These are phyloP conservation scores for Clonostachys solani DNA, from an alignment of 2,329 filamentous ascomycete species.

Conservation along the genomic window DNA sequence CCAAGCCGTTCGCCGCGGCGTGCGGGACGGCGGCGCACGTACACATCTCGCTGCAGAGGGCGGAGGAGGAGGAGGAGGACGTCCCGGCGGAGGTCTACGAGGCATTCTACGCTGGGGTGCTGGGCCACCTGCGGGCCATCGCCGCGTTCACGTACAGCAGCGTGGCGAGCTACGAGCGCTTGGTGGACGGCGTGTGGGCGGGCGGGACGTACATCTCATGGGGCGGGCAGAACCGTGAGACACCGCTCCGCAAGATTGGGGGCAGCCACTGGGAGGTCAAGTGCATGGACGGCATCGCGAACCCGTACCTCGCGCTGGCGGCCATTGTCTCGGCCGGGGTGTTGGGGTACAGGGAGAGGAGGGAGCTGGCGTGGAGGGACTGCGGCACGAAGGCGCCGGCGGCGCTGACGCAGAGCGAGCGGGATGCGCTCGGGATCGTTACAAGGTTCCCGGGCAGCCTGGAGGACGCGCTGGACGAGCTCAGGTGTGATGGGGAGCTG, in stretches of 20 bases:
- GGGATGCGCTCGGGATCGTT: conserved; percentile 47
- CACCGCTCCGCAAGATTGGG: conserved; percentile 64
- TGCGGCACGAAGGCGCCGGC: conserved; percentile 48
- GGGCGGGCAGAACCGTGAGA: conserved; percentile 79
- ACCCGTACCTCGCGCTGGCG: conserved; percentile 61
- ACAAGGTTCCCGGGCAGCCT: conserved; percentile 50
- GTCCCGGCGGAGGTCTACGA: conserved; percentile 43
- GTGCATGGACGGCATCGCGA: conserved; percentile 73
- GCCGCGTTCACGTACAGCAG: conserved; percentile 65
- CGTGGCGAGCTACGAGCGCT: conserved; percentile 63
- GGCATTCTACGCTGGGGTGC: conserved; percentile 67
- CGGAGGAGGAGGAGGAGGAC: conserved; percentile 27
- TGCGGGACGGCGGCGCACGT: conserved; percentile 66
- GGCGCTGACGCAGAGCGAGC: conserved; percentile 37
- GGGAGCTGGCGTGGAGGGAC: conserved; percentile 44
- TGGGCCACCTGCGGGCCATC: conserved; percentile 62
- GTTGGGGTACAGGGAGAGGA: conserved; percentile 15
- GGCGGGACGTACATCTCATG: conserved; percentile 76
- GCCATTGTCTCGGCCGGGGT: conserved; percentile 23
- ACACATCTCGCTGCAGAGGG: conserved; percentile 61
- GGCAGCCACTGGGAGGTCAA: conserved; percentile 74
- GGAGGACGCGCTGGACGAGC: conserved; percentile 45
- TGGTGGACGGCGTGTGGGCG: conserved; percentile 67
- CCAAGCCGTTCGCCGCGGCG: conserved; percentile 56
- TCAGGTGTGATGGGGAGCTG: conserved; percentile 44